Evolutionary conservation across 495 filamentous ascomycete genomes (phyloP).

Genomic region (Trichoderma reesei): DNA sequence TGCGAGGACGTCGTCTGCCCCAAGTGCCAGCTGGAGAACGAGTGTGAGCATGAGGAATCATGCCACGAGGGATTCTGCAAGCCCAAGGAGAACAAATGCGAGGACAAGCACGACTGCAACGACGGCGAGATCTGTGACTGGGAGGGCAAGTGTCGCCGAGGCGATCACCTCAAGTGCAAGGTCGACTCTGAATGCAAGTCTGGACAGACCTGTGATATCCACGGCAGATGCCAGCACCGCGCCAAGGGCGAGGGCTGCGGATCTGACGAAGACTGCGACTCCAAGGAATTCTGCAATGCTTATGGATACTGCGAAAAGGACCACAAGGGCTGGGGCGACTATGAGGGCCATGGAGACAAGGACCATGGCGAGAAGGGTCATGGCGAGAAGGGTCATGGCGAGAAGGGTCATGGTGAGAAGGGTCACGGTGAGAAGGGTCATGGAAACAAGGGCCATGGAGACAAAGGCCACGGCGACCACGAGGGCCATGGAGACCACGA

Average conservation of each 20-base stretch:
- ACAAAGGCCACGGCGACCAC: too few relatives aligned
- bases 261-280: neutral
- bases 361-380: too few relatives aligned
- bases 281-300: neutral
- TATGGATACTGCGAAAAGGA: neutral
- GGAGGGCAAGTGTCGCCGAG: neutral
- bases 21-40: slow-evolving; percentile 28
- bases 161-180: slow-evolving; percentile 18
- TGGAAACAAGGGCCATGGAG: too few relatives aligned
- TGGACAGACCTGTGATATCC: neutral
- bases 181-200: slow-evolving; percentile 27
- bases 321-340: neutral
- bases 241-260: neutral
- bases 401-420: neutral
- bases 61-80: neutral
- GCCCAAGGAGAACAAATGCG: neutral
- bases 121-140: neutral
- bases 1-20: slow-evolving; percentile 22
- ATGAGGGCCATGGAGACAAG: neutral
- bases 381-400: neutral
- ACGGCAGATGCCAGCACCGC: neutral
- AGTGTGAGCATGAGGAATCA: slow-evolving; percentile 19
- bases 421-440: too few relatives aligned
- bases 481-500: too few relatives aligned
- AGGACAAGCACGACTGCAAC: neutral